These are phyloP conservation scores for Penicillium waksmanii DNA, from an alignment of 495 filamentous ascomycete species.

Conservation along the genomic window DNA sequence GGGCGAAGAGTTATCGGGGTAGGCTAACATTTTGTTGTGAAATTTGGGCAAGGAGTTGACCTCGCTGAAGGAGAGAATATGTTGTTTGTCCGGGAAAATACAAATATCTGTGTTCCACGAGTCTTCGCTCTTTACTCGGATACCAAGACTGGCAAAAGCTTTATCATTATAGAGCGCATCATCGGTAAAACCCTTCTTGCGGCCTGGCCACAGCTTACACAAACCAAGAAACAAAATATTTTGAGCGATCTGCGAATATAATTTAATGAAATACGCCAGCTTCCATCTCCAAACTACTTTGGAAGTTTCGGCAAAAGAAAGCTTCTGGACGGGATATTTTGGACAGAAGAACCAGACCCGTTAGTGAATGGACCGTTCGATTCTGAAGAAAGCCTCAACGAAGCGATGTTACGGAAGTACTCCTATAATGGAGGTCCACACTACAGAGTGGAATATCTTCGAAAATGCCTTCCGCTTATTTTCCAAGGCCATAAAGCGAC, in stretches of 20 bases:
- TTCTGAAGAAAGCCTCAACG: constrained; percentile 21
- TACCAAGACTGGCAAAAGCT: constrained; percentile 27
- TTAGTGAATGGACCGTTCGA: too few species aligned
- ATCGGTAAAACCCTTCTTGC: constrained; percentile 6
- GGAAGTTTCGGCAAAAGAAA: constrained; percentile 35
- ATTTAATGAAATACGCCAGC: constrained; percentile 34
- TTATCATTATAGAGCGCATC: constrained; percentile 46
- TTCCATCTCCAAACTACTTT: constrained; percentile 34
- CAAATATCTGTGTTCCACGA: constrained; percentile 36
- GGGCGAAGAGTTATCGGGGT: too few species aligned
- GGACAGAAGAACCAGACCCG: constrained; percentile 21
- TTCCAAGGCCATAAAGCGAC: constrained; percentile 14
- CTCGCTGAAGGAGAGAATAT: constrained; percentile 43
- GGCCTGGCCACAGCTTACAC: too few species aligned
- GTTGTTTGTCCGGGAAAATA: constrained; percentile 38
- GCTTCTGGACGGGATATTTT: constrained; percentile 40
- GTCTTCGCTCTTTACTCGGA: constrained; percentile 42
- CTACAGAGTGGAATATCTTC: constrained; percentile 37
- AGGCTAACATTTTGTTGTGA: too few species aligned
- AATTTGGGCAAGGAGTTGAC: not conserved
- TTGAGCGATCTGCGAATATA: too few species aligned
- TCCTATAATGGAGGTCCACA: constrained; percentile 20
- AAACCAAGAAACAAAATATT: too few species aligned
- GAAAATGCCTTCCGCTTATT: constrained; percentile 26
- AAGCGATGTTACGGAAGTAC: constrained; percentile 35